A percentile compares a stretch with the other conserved stretches of the same genome.
Evolutionary conservation across 306 rosid genomes (phyloP).

Genomic region (Malus fusca): DNA sequence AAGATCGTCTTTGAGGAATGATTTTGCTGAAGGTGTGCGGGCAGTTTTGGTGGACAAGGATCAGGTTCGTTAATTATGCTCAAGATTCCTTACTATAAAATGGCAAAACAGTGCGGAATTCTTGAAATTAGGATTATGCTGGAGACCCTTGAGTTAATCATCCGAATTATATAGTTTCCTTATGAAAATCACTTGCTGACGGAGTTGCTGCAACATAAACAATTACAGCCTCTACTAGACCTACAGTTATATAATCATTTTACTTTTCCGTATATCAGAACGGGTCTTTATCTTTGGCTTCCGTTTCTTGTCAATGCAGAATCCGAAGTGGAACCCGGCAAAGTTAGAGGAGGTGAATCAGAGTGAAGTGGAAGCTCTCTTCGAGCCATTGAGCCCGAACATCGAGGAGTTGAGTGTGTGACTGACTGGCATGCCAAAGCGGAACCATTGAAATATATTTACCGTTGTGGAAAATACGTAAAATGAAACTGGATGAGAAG

Average conservation of each 20-base stretch:
- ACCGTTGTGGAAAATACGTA: neutral
- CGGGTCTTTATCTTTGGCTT: neutral
- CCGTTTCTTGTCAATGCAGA: constrained; percentile 39
- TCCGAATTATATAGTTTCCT: neutral
- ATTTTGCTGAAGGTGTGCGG: constrained; percentile 93
- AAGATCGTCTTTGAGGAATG: constrained; percentile 69
- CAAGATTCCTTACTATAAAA: neutral
- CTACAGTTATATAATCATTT: neutral
- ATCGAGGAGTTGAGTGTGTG: constrained; percentile 27
- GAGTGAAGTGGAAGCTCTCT: constrained; percentile 53
- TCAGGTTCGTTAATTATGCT: constrained; percentile 52
- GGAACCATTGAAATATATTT: neutral
- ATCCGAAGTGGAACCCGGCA: constrained; percentile 81
- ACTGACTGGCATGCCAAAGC: neutral
- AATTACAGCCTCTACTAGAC: neutral
- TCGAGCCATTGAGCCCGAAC: constrained; percentile 50
- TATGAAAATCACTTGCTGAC: neutral
- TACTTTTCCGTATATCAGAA: neutral
- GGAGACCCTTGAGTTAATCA: no score
- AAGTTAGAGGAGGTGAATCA: constrained; percentile 58
- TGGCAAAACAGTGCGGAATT: neutral
- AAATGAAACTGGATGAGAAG: neutral
- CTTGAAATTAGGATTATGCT: neutral
- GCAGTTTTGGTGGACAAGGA: constrained; percentile 95
- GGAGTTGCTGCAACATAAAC: neutral